Conservation (phyloP, 768 basidiomycete genomes). For the Dictyophora rubrovolvata region DNA sequence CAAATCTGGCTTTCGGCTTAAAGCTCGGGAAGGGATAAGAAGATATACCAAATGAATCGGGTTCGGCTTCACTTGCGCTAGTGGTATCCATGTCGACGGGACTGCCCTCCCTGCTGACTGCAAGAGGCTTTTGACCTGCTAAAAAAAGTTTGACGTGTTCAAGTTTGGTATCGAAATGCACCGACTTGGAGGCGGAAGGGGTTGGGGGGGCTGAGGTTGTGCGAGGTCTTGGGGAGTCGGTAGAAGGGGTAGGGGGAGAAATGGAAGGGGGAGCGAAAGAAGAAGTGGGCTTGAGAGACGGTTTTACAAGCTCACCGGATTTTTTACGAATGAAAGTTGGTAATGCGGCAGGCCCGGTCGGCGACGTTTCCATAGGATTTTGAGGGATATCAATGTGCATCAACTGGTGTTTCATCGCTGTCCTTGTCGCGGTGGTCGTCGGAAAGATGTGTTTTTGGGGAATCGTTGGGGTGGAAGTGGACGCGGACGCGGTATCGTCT, state of each 20-base stretch:
- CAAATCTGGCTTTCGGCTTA: neutral
- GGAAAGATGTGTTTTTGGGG: neutral
- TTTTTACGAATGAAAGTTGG: slow-evolving; percentile 65
- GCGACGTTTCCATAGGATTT: neutral
- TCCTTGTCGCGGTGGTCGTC: too few relatives aligned
- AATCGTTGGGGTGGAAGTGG: neutral
- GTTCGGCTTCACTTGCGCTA: slow-evolving; percentile 36
- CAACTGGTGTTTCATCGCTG: neutral
- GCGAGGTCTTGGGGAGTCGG: slow-evolving; percentile 28
- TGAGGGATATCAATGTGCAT: neutral
- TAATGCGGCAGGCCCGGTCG: neutral
- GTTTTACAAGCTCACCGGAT: slow-evolving; percentile 86
- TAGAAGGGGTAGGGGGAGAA: slow-evolving; percentile 34
- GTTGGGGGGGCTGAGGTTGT: slow-evolving; percentile 66
- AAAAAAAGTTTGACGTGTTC: slow-evolving; percentile 94
- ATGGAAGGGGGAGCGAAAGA: slow-evolving; percentile 25
- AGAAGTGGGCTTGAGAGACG: slow-evolving; percentile 70
- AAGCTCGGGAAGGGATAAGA: neutral
- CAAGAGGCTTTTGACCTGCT: slow-evolving; percentile 88
- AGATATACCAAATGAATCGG: neutral
- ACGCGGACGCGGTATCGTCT: neutral
- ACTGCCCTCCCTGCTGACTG: slow-evolving; percentile 84
- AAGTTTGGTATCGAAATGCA: slow-evolving; percentile 86
- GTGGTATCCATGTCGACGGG: slow-evolving; percentile 74
- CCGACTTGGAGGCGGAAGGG: slow-evolving; percentile 66